Evolutionary conservation across 164 flowering plant species (phyloP).

Genomic region (Chimonanthus salicifolius): DNA sequence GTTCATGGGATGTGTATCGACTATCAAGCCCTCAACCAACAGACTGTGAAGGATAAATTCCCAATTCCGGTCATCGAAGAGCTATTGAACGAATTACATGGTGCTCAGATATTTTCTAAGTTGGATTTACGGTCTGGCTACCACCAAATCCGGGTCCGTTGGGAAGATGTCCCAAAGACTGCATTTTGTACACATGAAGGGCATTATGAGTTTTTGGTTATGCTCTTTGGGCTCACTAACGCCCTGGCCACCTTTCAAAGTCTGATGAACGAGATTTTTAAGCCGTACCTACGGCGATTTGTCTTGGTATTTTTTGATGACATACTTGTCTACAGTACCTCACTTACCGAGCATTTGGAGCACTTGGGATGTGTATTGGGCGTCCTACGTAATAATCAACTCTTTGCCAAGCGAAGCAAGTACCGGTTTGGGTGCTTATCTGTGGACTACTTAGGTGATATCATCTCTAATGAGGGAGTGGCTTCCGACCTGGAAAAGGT

Average conservation of each 20-base stretch:
- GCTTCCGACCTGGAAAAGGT: too few relatives aligned
- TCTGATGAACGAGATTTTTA: not conserved
- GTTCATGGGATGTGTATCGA: not conserved
- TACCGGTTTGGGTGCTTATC: too few relatives aligned
- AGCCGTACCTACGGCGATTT: not conserved
- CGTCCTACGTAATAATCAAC: too few relatives aligned
- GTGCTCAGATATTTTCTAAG: not conserved
- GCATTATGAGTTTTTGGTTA: not conserved
- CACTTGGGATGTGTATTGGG: not conserved
- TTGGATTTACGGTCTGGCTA: conserved; percentile 1
- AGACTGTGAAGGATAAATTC: not conserved
- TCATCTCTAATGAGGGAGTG: too few relatives aligned
- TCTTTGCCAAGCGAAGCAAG: too few relatives aligned
- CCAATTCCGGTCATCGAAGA: not conserved
- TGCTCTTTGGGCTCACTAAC: conserved; percentile 1
- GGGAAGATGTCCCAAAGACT: not conserved
- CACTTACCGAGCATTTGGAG: too few relatives aligned
- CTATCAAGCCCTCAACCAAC: not conserved
- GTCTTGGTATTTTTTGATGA: conserved; percentile 8
- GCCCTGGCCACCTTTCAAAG: not conserved
- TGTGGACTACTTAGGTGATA: too few relatives aligned
- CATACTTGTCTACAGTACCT: not conserved
- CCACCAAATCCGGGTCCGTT: not conserved
- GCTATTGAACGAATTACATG: not conserved
- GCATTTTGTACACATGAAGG: not conserved